Conservation (phyloP, 345 rosid species). For the Corchorus olitorius region DNA sequence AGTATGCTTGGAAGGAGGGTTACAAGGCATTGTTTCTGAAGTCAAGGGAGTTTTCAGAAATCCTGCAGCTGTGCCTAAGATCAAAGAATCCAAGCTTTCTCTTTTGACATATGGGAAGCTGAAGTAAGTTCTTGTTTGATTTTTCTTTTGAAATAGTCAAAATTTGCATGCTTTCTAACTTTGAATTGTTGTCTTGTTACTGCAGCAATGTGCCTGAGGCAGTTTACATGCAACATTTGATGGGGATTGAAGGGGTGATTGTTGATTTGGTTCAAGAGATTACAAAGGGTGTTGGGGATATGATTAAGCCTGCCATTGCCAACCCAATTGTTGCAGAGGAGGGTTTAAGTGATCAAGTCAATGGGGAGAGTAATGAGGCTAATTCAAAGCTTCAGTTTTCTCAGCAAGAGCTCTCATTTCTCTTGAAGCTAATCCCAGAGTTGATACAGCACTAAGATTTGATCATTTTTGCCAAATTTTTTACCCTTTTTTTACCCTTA, state of each 20-base stretch:
- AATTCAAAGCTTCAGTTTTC: conserved; percentile 68
- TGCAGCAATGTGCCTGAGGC: conserved; percentile 82
- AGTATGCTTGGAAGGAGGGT: conserved; percentile 70
- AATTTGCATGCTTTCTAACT: background rate
- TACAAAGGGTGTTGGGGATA: conserved; percentile 51
- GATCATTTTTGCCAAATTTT: background rate
- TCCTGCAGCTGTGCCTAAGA: conserved; percentile 68
- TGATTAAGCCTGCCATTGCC: conserved; percentile 54
- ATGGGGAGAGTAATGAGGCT: conserved; percentile 3
- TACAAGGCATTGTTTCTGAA: conserved; percentile 87
- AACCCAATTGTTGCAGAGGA: conserved; percentile 28
- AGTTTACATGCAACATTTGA: conserved; percentile 84
- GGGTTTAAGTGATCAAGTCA: background rate
- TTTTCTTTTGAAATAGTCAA: background rate
- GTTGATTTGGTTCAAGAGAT: conserved; percentile 85
- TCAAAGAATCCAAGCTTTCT: conserved; percentile 82
- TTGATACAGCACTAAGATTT: conserved; percentile 56
- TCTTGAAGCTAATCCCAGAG: conserved; percentile 84
- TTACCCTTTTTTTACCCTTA: background rate
- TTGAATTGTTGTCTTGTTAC: background rate
- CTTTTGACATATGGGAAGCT: conserved; percentile 85
- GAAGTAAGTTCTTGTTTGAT: conserved; percentile 41
- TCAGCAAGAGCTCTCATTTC: conserved; percentile 73
- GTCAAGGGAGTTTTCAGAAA: conserved; percentile 76
- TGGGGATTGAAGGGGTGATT: conserved; percentile 92